Base-by-base conservation (phyloP, 306 rosid genomes). In the Begonia masoniana region DNA sequence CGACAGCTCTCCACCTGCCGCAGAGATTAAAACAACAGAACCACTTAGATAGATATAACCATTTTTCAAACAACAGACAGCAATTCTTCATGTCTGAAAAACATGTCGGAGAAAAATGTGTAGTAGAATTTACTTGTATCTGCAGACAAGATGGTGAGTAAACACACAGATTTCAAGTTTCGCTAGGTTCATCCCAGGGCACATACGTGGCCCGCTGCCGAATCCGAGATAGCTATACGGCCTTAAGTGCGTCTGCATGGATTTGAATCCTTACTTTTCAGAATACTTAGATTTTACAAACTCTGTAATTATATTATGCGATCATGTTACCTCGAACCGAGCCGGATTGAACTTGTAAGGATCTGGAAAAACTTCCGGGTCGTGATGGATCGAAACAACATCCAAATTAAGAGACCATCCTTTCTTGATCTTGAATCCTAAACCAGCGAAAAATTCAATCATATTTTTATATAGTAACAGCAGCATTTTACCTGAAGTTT, bases 161-260 rank as follows among this genome's bases (percentile, higher is more conserved):
- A 87, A 87, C 57, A 83, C 71, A 24, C 76, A 87, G 26, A 87
- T 78, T 68, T 87, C 91, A 42, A 87, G 63, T 68, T 87, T 87
- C 17, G 94, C 94, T 73, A 83, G 72, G 74, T 83, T 83, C 71
- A 83, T 83, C 65, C 96, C 94, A 2, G 91, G 94, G 63, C 96
- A 87, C 96, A 87, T 87, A 31, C 94, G 80, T 16, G 85, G 96
- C 57, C 96, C 87, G 57, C 66, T 87, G 17, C 96, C 91, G 71
- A 87, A 87, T 66, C 94, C 94, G 41, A 87, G 87, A 77, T 68
- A 87, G 64, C 72, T 78, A 66, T 68, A 83, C 35, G 96, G 80
- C 74, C 54, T 87, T 16, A 87, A 55, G 7, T 63, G 71, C 57
- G 51, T 79, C 96, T 87, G 81, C 59, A 80, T 1, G 36, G 36